Percentiles rank a stretch among this genome's conserved stretches.
Conservation (phyloP, 2,329 filamentous ascomycete genomes). For the Alternaria gaisen region DNA sequence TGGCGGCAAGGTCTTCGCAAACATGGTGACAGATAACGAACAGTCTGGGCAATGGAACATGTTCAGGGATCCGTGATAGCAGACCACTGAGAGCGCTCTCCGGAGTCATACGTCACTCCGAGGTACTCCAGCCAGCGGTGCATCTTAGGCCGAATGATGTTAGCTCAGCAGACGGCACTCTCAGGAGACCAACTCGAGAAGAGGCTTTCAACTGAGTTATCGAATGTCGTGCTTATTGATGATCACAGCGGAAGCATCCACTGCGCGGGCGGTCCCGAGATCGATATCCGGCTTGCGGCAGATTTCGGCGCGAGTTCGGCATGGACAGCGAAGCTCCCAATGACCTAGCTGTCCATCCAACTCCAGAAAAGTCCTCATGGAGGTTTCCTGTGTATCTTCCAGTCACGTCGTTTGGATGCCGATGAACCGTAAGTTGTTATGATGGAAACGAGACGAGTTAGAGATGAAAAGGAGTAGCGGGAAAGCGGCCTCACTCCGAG, state of each 20-base stretch:
- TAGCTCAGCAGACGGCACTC: not conserved
- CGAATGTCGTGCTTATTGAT: not conserved
- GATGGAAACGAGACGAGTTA: not conserved
- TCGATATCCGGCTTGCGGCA: slow-evolving; percentile 1
- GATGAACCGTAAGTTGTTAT: not conserved
- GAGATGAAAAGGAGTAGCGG: not conserved
- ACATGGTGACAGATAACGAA: not conserved
- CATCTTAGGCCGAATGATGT: not conserved
- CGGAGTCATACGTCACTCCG: not conserved
- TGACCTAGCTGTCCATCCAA: not conserved
- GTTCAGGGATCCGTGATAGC: not conserved
- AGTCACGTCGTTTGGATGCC: not conserved
- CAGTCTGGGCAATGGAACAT: not conserved
- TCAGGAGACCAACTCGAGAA: not conserved
- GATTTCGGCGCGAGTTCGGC: not conserved
- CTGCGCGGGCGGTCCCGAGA: not conserved
- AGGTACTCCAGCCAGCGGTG: not conserved
- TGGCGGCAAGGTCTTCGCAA: not conserved
- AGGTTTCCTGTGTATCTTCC: not conserved
- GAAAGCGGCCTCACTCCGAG: not conserved
- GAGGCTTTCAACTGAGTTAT: not conserved
- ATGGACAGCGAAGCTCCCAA: not conserved
- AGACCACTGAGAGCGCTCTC: not conserved
- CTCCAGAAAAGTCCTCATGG: rapidly evolving
- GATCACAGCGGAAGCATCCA: not conserved